Percentiles rank a stretch among this genome's conserved stretches.
Conservation (phyloP, 1,139 yeast species). For the Debaryomyces nepalensis region DNA sequence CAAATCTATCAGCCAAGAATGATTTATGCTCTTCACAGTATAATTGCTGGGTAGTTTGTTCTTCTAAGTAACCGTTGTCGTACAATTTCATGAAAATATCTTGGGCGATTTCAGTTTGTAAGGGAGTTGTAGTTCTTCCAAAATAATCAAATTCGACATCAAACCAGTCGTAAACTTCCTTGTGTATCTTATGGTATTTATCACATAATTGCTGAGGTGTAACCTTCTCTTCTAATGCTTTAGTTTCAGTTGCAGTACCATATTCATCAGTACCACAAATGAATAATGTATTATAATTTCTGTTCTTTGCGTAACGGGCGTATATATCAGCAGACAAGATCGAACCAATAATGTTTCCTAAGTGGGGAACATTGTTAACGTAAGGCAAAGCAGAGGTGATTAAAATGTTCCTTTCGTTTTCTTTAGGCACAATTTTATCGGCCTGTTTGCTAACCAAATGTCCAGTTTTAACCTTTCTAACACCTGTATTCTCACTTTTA, state of each 20-base stretch:
- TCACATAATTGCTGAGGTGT: constrained; percentile 89
- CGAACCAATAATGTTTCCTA: constrained; percentile 95
- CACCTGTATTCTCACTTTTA: constrained; percentile 63
- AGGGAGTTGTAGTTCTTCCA: constrained; percentile 92
- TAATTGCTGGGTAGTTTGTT: constrained; percentile 84
- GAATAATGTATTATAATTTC: constrained; percentile 84
- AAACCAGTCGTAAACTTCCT: constrained; percentile 94
- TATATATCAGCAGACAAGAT: constrained; percentile 94
- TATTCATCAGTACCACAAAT: constrained; percentile 98
- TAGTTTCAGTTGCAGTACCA: constrained; percentile 99
- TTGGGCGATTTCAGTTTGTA: constrained; percentile 95
- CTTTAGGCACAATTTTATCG: constrained; percentile 56
- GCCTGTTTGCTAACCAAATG: constrained; percentile 42
- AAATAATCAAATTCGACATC: constrained; percentile 92
- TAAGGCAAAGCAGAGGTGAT: constrained; percentile 97
- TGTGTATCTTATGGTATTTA: constrained; percentile 84
- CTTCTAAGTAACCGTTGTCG: constrained; percentile 79
- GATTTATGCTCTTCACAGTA: constrained; percentile 91
- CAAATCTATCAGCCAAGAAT: constrained; percentile 93
- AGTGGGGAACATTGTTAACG: constrained; percentile 96
- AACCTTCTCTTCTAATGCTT: constrained; percentile 91
- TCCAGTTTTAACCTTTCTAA: constrained; percentile 47
- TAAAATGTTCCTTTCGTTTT: constrained; percentile 75
- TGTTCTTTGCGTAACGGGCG: constrained; percentile 85
- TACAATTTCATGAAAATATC: constrained; percentile 80